Conservation (phyloP, 2,329 filamentous ascomycete genomes). For the Pseudogymnoascus sp. region DNA sequence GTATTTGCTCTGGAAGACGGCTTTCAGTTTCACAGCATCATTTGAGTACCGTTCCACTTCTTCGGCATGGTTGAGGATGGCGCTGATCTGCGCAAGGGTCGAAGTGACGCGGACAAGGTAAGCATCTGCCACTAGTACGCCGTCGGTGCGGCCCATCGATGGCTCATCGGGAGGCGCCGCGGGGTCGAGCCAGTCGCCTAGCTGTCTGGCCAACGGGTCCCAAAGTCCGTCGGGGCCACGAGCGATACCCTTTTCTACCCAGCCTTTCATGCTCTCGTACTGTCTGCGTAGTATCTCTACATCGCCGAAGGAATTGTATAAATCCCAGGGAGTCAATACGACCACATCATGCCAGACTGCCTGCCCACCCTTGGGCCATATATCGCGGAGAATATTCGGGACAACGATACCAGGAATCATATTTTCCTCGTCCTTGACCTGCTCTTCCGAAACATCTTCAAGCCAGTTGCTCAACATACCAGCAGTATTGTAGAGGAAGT, state of each 20-base stretch:
- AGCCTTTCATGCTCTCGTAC: constrained; percentile 34
- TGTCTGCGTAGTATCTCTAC: constrained; percentile 31
- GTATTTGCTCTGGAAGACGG: constrained; percentile 26
- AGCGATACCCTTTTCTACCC: constrained; percentile 33
- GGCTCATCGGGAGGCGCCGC: constrained; percentile 36
- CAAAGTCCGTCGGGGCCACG: constrained; percentile 34
- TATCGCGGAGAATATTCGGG: constrained; percentile 17
- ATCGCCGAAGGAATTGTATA: constrained; percentile 35
- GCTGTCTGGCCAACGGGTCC: constrained; percentile 32
- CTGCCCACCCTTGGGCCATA: constrained; percentile 17
- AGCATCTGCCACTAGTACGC: constrained; percentile 38
- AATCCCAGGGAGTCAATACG: constrained; percentile 35
- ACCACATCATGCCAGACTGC: constrained; percentile 38
- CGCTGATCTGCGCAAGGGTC: constrained; percentile 31
- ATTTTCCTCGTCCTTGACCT: background rate
- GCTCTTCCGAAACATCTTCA: constrained; percentile 26
- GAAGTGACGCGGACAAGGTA: constrained; percentile 39
- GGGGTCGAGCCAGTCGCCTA: constrained; percentile 44
- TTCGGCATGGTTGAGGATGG: constrained; percentile 26
- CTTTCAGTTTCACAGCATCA: constrained; percentile 19
- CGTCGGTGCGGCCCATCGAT: constrained; percentile 33
- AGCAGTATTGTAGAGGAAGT: constrained; percentile 35
- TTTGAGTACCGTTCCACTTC: constrained; percentile 22
- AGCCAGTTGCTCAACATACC: constrained; percentile 35
- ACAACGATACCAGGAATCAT: constrained; percentile 17